A percentile compares a stretch with the other conserved stretches of the same genome.
These are phyloP conservation scores for Saccharomyces hybrid DNA, from an alignment of 1,139 yeast genomes.

Conservation along the genomic window DNA sequence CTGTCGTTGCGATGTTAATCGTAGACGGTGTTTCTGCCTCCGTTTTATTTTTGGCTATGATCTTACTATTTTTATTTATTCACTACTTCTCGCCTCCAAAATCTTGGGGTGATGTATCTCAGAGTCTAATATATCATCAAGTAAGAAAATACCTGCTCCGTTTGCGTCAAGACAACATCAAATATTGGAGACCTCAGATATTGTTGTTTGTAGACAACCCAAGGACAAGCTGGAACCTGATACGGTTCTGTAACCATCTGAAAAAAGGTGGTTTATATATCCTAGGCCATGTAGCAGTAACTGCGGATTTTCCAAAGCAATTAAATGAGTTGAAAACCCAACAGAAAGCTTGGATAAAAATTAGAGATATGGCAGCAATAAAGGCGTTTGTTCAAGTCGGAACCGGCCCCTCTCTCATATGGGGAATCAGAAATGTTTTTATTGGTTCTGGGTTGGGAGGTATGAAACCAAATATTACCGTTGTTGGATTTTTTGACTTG, in stretches of 20 bases:
- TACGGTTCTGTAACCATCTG: conserved; percentile 87
- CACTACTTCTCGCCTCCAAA: conserved; percentile 91
- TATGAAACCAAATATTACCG: conserved; percentile 93
- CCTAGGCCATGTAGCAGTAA: conserved; percentile 77
- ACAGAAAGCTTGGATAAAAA: conserved; percentile 71
- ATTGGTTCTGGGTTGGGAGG: conserved; percentile 94
- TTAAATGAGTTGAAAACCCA: conserved; percentile 64
- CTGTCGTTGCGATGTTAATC: conserved; percentile 80
- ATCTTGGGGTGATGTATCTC: conserved; percentile 97
- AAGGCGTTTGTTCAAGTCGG: conserved; percentile 94
- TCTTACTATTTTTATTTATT: conserved; percentile 61
- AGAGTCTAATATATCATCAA: conserved; percentile 86
- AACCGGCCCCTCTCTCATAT: conserved; percentile 74
- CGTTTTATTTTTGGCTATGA: conserved; percentile 57
- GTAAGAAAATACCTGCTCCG: conserved; percentile 82
- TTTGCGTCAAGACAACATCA: conserved; percentile 82
- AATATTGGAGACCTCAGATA: conserved; percentile 96
- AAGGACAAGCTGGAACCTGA: conserved; percentile 80
- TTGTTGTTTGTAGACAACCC: conserved; percentile 84
- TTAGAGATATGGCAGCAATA: conserved; percentile 66
- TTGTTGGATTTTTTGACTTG: conserved; percentile 74
- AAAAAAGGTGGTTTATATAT: conserved; percentile 92
- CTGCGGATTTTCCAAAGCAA: conserved; percentile 47
- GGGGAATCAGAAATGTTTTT: conserved; percentile 94
- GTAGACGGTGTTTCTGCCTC: conserved; percentile 89